These are phyloP conservation scores for Guadua angustifolia DNA, from an alignment of 176 grass and related monocot genomes.

Conservation along the genomic window DNA sequence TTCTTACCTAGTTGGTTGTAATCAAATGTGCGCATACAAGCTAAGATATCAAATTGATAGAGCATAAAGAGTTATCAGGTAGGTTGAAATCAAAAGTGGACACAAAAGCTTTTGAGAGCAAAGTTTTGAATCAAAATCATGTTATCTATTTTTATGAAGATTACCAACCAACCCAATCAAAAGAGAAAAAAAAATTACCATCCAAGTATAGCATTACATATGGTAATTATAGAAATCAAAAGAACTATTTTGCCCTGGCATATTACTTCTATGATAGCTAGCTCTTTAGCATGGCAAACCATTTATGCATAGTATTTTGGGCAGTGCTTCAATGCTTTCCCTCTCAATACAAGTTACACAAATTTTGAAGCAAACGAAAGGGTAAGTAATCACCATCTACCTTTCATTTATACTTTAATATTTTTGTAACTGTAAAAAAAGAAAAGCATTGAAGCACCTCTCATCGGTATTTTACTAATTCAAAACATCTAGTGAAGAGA, in stretches of 20 bases:
- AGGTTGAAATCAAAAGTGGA: not conserved
- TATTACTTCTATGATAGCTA: not conserved
- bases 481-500: not conserved
- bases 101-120: not conserved
- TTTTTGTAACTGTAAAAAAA: no score
- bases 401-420: no score
- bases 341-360: no score
- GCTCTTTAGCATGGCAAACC: not conserved
- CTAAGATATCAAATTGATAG: not conserved
- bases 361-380: no score
- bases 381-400: no score
- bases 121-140: not conserved
- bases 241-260: not conserved
- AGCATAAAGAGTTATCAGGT: not conserved
- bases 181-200: not conserved
- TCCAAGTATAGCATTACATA: conserved; percentile 2
- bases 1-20: not conserved
- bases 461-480: no score
- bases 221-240: conserved; percentile 8
- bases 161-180: not conserved
- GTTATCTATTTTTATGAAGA: conserved; percentile 9
- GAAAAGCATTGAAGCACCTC: no score
- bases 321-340: no score
- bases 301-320: not conserved
- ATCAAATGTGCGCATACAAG: not conserved